phyloP scores from a whole-genome alignment of 768 basidiomycete genomes.

The Tylopilus rubrobrunneus region DNA sequence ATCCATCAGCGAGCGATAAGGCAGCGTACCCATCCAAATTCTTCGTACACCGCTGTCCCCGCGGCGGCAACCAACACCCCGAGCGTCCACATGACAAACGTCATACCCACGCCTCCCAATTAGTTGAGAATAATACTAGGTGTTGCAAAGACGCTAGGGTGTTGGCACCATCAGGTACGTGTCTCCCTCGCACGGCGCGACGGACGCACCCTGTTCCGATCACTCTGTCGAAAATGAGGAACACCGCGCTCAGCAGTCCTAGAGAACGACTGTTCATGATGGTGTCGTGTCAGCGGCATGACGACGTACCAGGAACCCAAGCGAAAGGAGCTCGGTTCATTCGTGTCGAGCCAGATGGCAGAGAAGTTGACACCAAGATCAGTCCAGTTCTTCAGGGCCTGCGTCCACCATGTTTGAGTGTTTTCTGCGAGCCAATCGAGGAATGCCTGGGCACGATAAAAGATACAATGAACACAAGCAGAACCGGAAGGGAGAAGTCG shows the following conservation, averaged over 20 bases:
- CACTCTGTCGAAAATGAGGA: too few relatives aligned
- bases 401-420: slow-evolving; percentile 57
- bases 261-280: too few relatives aligned
- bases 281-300: too few relatives aligned
- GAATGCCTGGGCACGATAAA: slow-evolving; percentile 38
- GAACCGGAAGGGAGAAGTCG: slow-evolving; percentile 6
- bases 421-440: slow-evolving; percentile 59
- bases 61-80: slow-evolving; percentile 61
- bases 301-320: slow-evolving; percentile 48
- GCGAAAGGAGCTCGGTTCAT: slow-evolving; percentile 64
- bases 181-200: too few relatives aligned
- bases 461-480: not conserved
- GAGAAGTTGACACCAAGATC: slow-evolving; percentile 51
- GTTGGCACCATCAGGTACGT: too few relatives aligned
- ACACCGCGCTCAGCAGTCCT: too few relatives aligned
- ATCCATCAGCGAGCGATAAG: too few relatives aligned
- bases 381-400: slow-evolving; percentile 55
- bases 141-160: slow-evolving; percentile 61
- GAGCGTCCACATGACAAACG: slow-evolving; percentile 66
- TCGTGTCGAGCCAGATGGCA: slow-evolving; percentile 71
- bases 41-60: slow-evolving; percentile 68
- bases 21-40: slow-evolving; percentile 41
- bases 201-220: too few relatives aligned
- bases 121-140: slow-evolving; percentile 64
- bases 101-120: slow-evolving; percentile 67